Conservation (phyloP, 495 filamentous ascomycete genomes). For the Astrocystis sublimbata region DNA sequence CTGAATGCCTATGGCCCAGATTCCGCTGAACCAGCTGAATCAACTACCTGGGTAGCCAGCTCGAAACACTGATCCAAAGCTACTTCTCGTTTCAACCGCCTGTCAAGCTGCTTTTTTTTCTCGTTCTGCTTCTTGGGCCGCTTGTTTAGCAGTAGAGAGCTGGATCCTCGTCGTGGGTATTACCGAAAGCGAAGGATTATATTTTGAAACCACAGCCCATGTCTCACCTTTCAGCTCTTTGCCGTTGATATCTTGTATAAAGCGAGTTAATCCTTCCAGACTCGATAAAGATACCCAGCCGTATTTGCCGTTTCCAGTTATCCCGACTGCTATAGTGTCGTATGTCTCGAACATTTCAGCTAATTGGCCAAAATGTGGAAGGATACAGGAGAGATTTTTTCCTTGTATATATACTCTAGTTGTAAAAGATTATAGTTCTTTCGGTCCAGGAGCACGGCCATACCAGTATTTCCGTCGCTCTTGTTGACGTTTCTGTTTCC, state of each 20-base stretch:
- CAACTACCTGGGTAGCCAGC: no score
- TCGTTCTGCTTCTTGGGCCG: constrained; percentile 1
- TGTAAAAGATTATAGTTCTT: not conserved
- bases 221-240: not conserved
- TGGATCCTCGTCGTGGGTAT: not conserved
- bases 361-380: not conserved
- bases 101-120: constrained; percentile 4
- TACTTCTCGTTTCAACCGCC: not conserved
- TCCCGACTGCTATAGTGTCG: not conserved
- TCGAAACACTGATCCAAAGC: no score
- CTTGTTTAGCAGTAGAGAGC: not conserved
- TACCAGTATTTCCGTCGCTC: not conserved
- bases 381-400: not conserved
- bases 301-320: not conserved
- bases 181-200: not conserved
- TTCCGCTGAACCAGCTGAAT: no score
- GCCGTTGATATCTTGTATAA: not conserved
- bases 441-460: not conserved
- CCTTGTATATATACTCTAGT: not conserved
- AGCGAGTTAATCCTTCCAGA: not conserved
- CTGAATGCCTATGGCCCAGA: no score
- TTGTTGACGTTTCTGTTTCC: not conserved
- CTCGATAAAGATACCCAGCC: constrained; percentile 5
- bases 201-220: not conserved
- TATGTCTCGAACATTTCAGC: not conserved